These are phyloP conservation scores for Colletotrichum coccodes DNA, from an alignment of 2,329 filamentous ascomycete genomes.

Conservation along the genomic window DNA sequence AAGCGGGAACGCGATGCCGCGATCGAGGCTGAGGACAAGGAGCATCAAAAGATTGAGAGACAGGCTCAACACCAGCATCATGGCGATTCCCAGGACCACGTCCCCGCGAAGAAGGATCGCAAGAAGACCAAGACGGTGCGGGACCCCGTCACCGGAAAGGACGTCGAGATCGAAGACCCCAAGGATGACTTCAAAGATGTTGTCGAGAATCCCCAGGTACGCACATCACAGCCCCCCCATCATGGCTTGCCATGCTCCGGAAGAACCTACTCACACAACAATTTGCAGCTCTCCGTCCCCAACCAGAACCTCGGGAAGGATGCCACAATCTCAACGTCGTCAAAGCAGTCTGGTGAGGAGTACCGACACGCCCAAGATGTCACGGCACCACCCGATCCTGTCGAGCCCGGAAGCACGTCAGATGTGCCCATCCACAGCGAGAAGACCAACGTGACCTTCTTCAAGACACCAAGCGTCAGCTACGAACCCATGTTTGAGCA, in stretches of 20 bases:
- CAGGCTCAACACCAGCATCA: not conserved
- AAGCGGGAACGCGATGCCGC: slow-evolving; percentile 80
- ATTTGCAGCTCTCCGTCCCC: slow-evolving; percentile 77
- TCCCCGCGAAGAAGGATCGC: slow-evolving; percentile 42
- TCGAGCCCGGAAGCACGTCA: slow-evolving; percentile 83
- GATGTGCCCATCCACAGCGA: slow-evolving; percentile 97
- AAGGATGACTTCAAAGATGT: slow-evolving; percentile 74
- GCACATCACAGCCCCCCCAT: slow-evolving; percentile 11
- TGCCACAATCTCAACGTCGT: slow-evolving; percentile 77
- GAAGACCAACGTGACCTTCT: slow-evolving; percentile 96
- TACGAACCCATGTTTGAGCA: slow-evolving; percentile 88
- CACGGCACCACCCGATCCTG: slow-evolving; percentile 88
- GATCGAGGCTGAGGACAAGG: slow-evolving; percentile 69
- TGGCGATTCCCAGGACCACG: slow-evolving; percentile 54
- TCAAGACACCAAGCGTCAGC: slow-evolving; percentile 89
- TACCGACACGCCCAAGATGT: slow-evolving; percentile 90
- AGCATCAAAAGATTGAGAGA: slow-evolving; percentile 41
- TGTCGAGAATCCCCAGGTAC: slow-evolving; percentile 77
- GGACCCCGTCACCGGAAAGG: slow-evolving; percentile 87
- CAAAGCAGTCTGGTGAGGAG: slow-evolving; percentile 78
- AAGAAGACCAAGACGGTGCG: slow-evolving; percentile 76
- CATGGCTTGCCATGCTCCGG: too few species aligned
- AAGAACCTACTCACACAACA: not conserved
- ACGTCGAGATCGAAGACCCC: slow-evolving; percentile 88
- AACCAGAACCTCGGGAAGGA: slow-evolving; percentile 87